Percentiles rank a stretch among this genome's conserved stretches.
phyloP scores from a whole-genome alignment of 768 basidiomycete genomes.

The Mycena belliarum region DNA sequence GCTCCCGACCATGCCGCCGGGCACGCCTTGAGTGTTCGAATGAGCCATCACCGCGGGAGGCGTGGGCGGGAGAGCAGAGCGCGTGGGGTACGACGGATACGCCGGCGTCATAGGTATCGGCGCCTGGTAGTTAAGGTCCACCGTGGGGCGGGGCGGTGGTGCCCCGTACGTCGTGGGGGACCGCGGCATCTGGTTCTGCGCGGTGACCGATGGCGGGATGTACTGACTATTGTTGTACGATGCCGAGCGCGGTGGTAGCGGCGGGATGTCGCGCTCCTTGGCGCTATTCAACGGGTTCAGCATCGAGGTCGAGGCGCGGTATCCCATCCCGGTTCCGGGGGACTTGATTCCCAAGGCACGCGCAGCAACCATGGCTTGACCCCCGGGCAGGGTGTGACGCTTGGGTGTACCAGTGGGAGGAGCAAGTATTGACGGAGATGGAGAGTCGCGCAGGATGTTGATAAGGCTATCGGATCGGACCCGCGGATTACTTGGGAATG shows the following conservation, averaged over 20 bases:
- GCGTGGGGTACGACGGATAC: constrained; percentile 65
- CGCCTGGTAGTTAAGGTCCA: constrained; percentile 19
- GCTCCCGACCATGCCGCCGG: constrained; percentile 44
- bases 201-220: constrained; percentile 33
- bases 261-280: constrained; percentile 22
- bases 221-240: constrained; percentile 26
- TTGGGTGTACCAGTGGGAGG: constrained; percentile 48
- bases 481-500: constrained; percentile 54
- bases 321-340: constrained; percentile 15
- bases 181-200: constrained; percentile 37
- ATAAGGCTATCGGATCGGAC: constrained; percentile 13
- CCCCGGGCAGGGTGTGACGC: constrained; percentile 51
- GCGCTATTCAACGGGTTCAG: constrained; percentile 22
- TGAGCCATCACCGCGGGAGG: constrained; percentile 59
- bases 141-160: constrained; percentile 42
- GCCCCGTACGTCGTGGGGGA: constrained; percentile 60
- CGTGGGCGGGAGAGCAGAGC: constrained; percentile 46
- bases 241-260: constrained; percentile 21
- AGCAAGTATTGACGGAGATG: constrained; percentile 5
- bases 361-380: constrained; percentile 31
- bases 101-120: constrained; percentile 62
- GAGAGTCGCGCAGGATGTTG: constrained; percentile 21
- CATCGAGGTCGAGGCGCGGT: constrained; percentile 26
- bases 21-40: constrained; percentile 48
- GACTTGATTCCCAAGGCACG: constrained; percentile 26